Conservation (phyloP, 352 stramenopile genomes). For the Thalassiosira exigua region DNA sequence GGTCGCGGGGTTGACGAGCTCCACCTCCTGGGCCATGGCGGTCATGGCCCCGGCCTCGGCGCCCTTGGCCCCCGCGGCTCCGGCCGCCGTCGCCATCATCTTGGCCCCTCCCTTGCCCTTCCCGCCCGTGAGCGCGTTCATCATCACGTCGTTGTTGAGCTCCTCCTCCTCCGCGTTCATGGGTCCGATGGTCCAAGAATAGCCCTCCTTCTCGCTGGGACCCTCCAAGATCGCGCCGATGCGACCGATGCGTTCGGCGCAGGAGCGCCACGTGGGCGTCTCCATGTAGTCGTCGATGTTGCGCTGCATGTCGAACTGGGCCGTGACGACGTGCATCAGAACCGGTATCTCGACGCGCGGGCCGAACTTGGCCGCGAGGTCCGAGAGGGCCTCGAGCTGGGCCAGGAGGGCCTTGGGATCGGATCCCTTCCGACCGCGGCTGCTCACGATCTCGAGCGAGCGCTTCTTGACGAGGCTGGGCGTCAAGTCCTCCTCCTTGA, state of each 20-base stretch:
- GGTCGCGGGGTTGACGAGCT: constrained; percentile 82
- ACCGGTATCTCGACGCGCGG: constrained; percentile 86
- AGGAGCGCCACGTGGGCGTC: constrained; percentile 84
- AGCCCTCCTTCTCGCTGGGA: constrained; percentile 12
- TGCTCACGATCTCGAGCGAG: constrained; percentile 82
- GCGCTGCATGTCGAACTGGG: constrained; percentile 82
- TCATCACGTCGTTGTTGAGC: constrained; percentile 58
- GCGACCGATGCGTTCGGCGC: constrained; percentile 73
- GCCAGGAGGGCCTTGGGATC: constrained; percentile 77
- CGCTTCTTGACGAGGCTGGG: constrained; percentile 77
- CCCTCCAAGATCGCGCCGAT: constrained; percentile 75
- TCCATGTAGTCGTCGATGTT: constrained; percentile 90
- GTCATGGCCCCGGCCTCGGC: constrained; percentile 60
- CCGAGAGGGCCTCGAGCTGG: constrained; percentile 85
- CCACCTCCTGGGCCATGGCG: constrained; percentile 72
- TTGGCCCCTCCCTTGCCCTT: constrained; percentile 47
- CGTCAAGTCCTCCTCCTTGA: constrained; percentile 73
- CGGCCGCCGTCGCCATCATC: constrained; percentile 56
- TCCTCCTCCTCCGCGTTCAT: constrained; percentile 72
- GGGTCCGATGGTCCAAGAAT: constrained; percentile 63
- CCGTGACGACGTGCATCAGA: constrained; percentile 87
- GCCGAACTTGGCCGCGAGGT: constrained; percentile 80
- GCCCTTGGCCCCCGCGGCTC: constrained; percentile 41
- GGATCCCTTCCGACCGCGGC: constrained; percentile 81
- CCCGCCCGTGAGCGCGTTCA: constrained; percentile 41